Evolutionary conservation across 768 basidiomycete species (phyloP).

Genomic region (Lentinus brumalis): DNA sequence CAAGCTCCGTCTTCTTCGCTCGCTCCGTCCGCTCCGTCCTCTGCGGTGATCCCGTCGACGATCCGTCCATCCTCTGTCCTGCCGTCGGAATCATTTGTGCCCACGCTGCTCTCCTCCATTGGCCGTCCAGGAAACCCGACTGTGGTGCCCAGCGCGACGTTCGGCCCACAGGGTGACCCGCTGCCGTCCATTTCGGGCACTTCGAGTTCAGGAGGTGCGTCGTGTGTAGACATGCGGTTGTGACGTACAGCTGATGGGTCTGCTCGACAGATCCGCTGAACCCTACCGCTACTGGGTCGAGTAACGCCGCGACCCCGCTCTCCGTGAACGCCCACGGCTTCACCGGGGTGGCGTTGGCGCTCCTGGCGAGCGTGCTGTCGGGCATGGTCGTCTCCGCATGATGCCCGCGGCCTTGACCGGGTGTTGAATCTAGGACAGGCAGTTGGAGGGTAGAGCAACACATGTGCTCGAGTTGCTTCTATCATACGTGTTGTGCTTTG

Average conservation of each 20-base stretch:
- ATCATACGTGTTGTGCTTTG: no score
- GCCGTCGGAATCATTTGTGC: not conserved
- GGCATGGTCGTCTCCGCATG: slow-evolving; percentile 12
- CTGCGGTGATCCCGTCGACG: slow-evolving; percentile 1
- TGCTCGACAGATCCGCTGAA: not conserved
- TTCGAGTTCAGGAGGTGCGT: not conserved
- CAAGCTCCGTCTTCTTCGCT: slow-evolving; percentile 16
- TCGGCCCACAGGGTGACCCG: slow-evolving; percentile 21
- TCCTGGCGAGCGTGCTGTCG: slow-evolving; percentile 12
- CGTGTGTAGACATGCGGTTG: no score
- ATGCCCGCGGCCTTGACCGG: not conserved
- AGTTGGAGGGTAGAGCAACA: no score
- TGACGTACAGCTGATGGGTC: not conserved
- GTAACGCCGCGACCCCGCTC: slow-evolving; percentile 1
- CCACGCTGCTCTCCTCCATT: slow-evolving; percentile 1
- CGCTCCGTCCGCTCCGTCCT: slow-evolving; percentile 3
- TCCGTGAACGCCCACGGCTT: not conserved
- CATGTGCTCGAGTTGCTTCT: not conserved
- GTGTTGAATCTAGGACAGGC: not conserved
- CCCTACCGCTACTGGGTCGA: not conserved
- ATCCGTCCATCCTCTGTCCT: not conserved
- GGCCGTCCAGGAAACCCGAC: slow-evolving; percentile 21
- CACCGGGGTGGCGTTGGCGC: slow-evolving; percentile 4
- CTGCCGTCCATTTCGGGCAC: slow-evolving; percentile 16
- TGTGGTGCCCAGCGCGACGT: slow-evolving; percentile 18